phyloP scores from a whole-genome alignment of 176 grass and related monocot genomes.

The Aegilops sharonensis region DNA sequence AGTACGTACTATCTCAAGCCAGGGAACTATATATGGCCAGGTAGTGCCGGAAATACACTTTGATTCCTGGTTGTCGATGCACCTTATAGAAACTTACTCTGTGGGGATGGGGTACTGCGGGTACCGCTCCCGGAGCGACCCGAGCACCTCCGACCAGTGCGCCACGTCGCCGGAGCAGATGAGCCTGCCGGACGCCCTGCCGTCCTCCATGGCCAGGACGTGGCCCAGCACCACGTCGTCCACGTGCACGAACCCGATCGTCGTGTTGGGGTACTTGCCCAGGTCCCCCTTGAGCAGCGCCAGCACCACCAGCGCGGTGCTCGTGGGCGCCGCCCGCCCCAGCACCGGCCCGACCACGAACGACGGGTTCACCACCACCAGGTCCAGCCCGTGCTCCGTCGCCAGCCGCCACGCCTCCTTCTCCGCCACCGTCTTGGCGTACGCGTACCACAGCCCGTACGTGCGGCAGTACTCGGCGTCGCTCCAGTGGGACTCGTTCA shows the following conservation, averaged over 20 bases:
- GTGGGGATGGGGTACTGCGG: conserved; percentile 57
- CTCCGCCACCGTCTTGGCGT: conserved; percentile 86
- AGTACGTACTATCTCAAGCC: no score
- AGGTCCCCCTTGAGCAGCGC: conserved; percentile 55
- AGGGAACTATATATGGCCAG: no score
- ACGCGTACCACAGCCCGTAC: conserved; percentile 83
- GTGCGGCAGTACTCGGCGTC: conserved; percentile 70
- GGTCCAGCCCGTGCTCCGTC: conserved; percentile 45
- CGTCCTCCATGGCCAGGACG: conserved; percentile 81
- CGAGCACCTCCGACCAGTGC: conserved; percentile 73
- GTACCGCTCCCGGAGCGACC: conserved; percentile 49
- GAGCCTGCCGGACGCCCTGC: conserved; percentile 54
- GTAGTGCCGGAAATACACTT: no score
- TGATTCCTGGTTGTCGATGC: no score
- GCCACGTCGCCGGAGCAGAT: conserved; percentile 65
- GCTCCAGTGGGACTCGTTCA: conserved; percentile 80
- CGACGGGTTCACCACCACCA: conserved; percentile 85
- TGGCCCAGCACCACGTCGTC: conserved; percentile 70
- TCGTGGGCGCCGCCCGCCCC: conserved; percentile 35
- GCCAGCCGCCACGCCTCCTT: conserved; percentile 82
- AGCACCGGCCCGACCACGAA: conserved; percentile 70
- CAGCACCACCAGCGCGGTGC: conserved; percentile 53
- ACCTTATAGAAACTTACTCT: no score
- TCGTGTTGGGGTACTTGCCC: conserved; percentile 60
- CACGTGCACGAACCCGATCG: conserved; percentile 72